A percentile compares a stretch with the other conserved stretches of the same genome.
phyloP scores from a whole-genome alignment of 768 basidiomycete species.

The Psilocybe sp. region DNA sequence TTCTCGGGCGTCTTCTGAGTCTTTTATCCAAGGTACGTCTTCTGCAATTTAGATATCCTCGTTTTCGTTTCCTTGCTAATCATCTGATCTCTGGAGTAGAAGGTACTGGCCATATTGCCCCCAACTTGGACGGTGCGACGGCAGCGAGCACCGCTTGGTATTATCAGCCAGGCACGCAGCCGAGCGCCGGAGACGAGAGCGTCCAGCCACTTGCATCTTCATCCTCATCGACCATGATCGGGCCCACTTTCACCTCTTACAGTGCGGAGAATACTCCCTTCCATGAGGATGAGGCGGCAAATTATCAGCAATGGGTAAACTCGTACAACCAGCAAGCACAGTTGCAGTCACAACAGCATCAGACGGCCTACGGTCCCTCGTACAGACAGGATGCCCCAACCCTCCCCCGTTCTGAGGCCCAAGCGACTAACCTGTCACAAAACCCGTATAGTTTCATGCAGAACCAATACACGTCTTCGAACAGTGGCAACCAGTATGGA shows the following conservation, averaged over 20 bases:
- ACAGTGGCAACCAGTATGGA: constrained; percentile 17
- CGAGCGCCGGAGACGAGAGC: constrained; percentile 8
- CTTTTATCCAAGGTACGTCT: constrained; percentile 20
- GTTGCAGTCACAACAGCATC: constrained; percentile 16
- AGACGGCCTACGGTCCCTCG: constrained; percentile 14
- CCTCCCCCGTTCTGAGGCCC: constrained; percentile 8
- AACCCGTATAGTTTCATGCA: constrained; percentile 25
- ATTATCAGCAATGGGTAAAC: constrained; percentile 42
- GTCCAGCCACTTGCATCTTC: constrained; percentile 15
- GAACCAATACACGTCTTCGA: constrained; percentile 22
- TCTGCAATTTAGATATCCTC: constrained; percentile 5
- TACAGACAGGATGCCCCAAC: constrained; percentile 7
- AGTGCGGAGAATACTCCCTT: constrained; percentile 38
- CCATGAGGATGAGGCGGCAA: constrained; percentile 20
- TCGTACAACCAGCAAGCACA: constrained; percentile 24
- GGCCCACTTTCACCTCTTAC: constrained; percentile 52
- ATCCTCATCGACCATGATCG: constrained; percentile 47
- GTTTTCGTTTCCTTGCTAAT: constrained; percentile 12
- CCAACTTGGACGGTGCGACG: constrained; percentile 6
- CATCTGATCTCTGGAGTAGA: constrained; percentile 7
- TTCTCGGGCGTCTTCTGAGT: constrained; percentile 20
- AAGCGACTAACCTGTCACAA: constrained; percentile 12
- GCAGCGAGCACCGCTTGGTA: constrained; percentile 17
- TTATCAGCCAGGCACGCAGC: constrained; percentile 10
- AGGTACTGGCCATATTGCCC: constrained; percentile 2